Percentiles rank a stretch among this genome's conserved stretches.
Conservation (phyloP, 1,139 yeast genomes). For the Lodderomyces theae region DNA sequence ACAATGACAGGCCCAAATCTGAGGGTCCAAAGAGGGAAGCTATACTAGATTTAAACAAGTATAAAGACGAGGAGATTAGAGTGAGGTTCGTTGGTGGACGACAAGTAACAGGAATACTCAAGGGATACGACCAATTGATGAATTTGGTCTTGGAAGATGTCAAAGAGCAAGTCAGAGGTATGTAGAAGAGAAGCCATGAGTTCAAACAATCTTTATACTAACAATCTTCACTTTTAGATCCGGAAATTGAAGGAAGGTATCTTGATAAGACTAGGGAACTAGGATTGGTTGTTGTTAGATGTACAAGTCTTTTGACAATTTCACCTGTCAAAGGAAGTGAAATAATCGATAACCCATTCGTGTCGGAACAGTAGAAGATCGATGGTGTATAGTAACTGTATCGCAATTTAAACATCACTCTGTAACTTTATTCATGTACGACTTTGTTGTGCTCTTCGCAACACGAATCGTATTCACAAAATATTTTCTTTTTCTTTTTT, state of each 20-base stretch:
- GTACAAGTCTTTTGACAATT: constrained; percentile 76
- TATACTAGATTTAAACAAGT: constrained; percentile 75
- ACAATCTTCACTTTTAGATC: constrained; percentile 38
- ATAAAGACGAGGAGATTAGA: constrained; percentile 68
- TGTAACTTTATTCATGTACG: too few species aligned
- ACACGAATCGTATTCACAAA: too few species aligned
- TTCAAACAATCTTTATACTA: constrained; percentile 3
- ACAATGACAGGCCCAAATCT: constrained; percentile 36
- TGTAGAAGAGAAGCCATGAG: constrained; percentile 17
- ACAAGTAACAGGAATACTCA: constrained; percentile 68
- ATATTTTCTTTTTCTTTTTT: neutral
- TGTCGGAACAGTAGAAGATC: constrained; percentile 15
- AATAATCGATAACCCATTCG: constrained; percentile 71
- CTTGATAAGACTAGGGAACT: constrained; percentile 58
- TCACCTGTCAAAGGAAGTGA: constrained; percentile 86
- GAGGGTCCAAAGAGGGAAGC: constrained; percentile 90
- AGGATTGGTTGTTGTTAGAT: constrained; percentile 82
- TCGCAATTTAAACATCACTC: neutral
- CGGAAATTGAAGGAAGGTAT: constrained; percentile 53
- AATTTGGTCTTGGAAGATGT: constrained; percentile 88
- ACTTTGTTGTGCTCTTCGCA: neutral
- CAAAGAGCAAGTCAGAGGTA: constrained; percentile 61
- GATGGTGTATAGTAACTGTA: neutral
- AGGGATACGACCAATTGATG: constrained; percentile 92
- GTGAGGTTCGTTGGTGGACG: constrained; percentile 91